Base-by-base conservation (phyloP, 202 grass and related monocot genomes). In the Zizania palustris region DNA sequence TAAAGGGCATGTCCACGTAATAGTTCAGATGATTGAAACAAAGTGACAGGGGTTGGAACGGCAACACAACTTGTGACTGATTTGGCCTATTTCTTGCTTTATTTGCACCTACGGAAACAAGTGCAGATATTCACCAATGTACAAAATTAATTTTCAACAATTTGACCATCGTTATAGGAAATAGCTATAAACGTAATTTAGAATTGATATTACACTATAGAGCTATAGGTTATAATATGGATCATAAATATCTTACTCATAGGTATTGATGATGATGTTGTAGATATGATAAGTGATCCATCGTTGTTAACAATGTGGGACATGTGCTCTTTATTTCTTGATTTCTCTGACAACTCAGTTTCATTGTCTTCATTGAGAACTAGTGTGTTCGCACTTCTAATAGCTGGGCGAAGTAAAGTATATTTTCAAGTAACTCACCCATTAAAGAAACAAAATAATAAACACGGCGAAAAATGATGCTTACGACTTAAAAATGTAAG, bases 1-100 rank as follows among this genome's bases (percentile, higher is more conserved):
- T 90, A 13, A 65, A 60, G 87, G 93, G 93, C 93, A 97, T 97
- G 82, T 97, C 86, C 3, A 97, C 90, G n/a, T 91, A 87, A 78
- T 93, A 97, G 65, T 93, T 91, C 49, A 97, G 12, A 76, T 97
- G 90, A 74, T 91, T 89, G 72, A 97, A 97, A 48, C 65, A 78
- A 60, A 97, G 80, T 43, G 93, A 87, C 79, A 97, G 88, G 56
- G 90, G 93, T 67, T 91, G 85, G 74, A 97, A 97, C 60, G 93
- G 86, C 78, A 93, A 82, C 46, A 85, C 65, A 64, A 93, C 64
- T 67, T 63, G 71, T 84, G 80, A 78, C 45, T 63, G 81, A 16
- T 40, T 60, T 48, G 35, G 1, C 16, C 45, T 60, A 37, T 75
- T 42, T 54, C 33, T 34, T 28, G 49, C 49, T 63, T 39, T 76